These are phyloP conservation scores for Leucocoprinus sp. DNA, from an alignment of 768 basidiomycete genomes.

Conservation along the genomic window DNA sequence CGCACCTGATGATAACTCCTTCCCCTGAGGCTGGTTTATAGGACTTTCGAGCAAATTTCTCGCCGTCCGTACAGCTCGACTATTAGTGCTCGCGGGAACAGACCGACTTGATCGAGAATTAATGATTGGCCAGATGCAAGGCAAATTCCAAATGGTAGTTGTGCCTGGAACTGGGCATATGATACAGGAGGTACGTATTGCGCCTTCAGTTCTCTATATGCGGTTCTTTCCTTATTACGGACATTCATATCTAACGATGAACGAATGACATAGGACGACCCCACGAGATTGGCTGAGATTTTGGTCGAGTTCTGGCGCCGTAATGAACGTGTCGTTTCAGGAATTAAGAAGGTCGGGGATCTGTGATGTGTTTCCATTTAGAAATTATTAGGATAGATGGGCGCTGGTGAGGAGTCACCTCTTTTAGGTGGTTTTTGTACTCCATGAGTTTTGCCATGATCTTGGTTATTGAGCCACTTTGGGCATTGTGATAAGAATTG, in stretches of 20 bases:
- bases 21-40: conserved; percentile 78
- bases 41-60: conserved; percentile 79
- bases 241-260: not conserved
- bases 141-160: conserved; percentile 92
- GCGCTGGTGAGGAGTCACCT: not conserved
- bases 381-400: not conserved
- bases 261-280: conserved; percentile 63
- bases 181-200: conserved; percentile 72
- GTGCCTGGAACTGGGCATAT: conserved; percentile 87
- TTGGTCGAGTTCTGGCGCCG: conserved; percentile 86
- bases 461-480: not conserved
- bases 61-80: conserved; percentile 64
- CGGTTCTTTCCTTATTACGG: conserved; percentile 4
- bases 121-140: conserved; percentile 96
- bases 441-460: not conserved
- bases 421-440: not conserved
- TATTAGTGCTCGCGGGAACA: conserved; percentile 87
- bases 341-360: conserved; percentile 54
- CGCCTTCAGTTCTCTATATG: not conserved
- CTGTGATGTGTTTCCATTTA: conserved; percentile 14
- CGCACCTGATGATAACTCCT: not conserved
- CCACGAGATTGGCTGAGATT: conserved; percentile 68
- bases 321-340: conserved; percentile 64
- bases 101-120: conserved; percentile 88
- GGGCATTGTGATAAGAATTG: no score